phyloP scores from a whole-genome alignment of 164 flowering plant genomes.

The Euptelea pleiosperma region DNA sequence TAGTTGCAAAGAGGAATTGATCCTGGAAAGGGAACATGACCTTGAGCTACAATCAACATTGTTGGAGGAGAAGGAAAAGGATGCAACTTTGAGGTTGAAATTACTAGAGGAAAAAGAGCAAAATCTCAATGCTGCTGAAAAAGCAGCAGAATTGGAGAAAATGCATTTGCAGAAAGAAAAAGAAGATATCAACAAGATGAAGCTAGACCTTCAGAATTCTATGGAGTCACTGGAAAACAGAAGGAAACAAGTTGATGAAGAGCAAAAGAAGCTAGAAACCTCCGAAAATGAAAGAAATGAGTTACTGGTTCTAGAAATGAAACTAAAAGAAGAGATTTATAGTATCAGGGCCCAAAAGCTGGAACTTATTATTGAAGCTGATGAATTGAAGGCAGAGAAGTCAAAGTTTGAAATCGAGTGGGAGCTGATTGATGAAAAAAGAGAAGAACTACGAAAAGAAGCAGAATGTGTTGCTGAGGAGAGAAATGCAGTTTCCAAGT shows the following conservation, averaged over 20 bases:
- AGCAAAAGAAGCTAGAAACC: conserved; percentile 52
- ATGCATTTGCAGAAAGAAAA: conserved; percentile 47
- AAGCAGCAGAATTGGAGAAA: conserved; percentile 45
- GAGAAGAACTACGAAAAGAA: conserved; percentile 60
- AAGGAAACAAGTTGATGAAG: conserved; percentile 48
- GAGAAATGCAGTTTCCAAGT: conserved; percentile 41
- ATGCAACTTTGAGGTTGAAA: conserved; percentile 38
- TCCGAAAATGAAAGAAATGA: conserved; percentile 65
- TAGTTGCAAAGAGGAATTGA: conserved; percentile 51
- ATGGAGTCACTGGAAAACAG: conserved; percentile 44
- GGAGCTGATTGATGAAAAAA: conserved; percentile 89
- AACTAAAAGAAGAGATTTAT: conserved; percentile 89
- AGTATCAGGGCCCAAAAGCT: conserved; percentile 59
- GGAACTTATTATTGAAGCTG: conserved; percentile 65
- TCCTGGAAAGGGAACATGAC: conserved; percentile 61
- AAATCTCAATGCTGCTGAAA: conserved; percentile 37
- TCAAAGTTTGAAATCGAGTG: conserved; percentile 87
- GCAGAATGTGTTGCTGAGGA: conserved; percentile 61
- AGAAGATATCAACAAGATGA: conserved; percentile 42
- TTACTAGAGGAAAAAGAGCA: conserved; percentile 58
- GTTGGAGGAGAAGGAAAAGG: conserved; percentile 55
- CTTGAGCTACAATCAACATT: conserved; percentile 44
- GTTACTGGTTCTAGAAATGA: conserved; percentile 55
- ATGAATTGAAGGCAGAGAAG: conserved; percentile 69
- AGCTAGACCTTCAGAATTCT: conserved; percentile 45